Base-by-base conservation (phyloP, 1,284 basidiomycete genomes). In the Cryptococcus hybrid region DNA sequence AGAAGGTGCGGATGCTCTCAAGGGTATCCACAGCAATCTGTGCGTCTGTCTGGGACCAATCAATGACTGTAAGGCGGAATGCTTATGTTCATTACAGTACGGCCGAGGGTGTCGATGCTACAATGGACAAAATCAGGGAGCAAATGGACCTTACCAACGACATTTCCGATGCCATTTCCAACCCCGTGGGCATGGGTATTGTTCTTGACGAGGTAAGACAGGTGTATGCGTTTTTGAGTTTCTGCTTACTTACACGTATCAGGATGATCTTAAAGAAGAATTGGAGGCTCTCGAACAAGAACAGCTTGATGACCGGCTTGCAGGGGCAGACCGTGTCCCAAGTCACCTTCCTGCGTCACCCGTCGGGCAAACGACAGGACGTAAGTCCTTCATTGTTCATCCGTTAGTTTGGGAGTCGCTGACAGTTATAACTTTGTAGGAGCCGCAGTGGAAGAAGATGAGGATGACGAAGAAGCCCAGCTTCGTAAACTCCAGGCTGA, bases 101-200 rank as follows among this genome's bases (percentile, higher is more conserved):
- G 64, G 86, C 96, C 67, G 88, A 90, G 70, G 91, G 90, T 78
- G 95, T 99, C 58, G 96, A 98, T 73, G 80, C 85, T 39, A 92
- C 89, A 15, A 98, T 99, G 92, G 84, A 88, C 64, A 83, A 84
- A 57, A 91, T 99, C 67, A 84, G 88, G 57, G 94, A 96, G 70
- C 93, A 98, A 79, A 89, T 92, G 79, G 91, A 94, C 57, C 82
- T 97, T 60, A 93, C 93, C 56, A 90, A 90, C 77, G 96, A 99
- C 80, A 92, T 99, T 61, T 90, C 90, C 55, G 89, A 93, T n/a
- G 86, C 90, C 56, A 94, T 99, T 71, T 91, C 92, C 44, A 88
- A 87, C 73, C 90, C 89, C 30, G 78, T 85, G 44, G 84, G 85
- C 60, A 83, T 84, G 67, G 86, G 85, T 52, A 74, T 83, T 61